A percentile compares a stretch with the other conserved stretches of the same genome.
phyloP scores from a whole-genome alignment of 805 yeast genomes.

The Naumovozyma castellii region DNA sequence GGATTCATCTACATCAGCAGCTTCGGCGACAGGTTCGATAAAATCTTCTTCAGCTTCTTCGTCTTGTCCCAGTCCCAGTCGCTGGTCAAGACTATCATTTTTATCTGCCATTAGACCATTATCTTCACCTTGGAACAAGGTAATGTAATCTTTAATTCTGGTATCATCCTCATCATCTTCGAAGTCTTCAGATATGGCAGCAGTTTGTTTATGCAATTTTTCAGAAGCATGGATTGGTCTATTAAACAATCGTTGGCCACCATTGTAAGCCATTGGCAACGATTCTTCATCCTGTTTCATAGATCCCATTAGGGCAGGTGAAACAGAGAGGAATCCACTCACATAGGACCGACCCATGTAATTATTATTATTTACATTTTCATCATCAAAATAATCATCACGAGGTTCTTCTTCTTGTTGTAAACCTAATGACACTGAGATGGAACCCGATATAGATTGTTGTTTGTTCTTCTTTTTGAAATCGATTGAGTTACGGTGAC shows the following conservation, averaged over 20 bases:
- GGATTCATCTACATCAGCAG: constrained; percentile 3
- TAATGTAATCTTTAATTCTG: constrained; percentile 7
- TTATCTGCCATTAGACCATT: constrained; percentile 3
- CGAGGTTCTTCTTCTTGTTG: constrained; percentile 8
- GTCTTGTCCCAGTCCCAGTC: too few species aligned
- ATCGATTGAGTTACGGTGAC: neutral
- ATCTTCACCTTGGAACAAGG: constrained; percentile 4
- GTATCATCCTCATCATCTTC: constrained; percentile 15
- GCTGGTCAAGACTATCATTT: constrained; percentile 1
- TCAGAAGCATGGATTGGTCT: constrained; percentile 21
- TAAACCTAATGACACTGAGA: constrained; percentile 26
- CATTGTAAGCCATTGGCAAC: constrained; percentile 6
- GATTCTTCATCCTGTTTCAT: constrained; percentile 4
- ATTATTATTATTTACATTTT: constrained; percentile 3
- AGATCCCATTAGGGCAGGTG: constrained; percentile 6
- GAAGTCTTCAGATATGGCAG: constrained; percentile 25
- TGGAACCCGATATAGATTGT: constrained; percentile 21
- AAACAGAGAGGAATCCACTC: constrained; percentile 18
- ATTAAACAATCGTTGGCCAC: constrained; percentile 2
- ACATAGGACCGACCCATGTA: constrained; percentile 27
- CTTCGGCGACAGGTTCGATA: constrained; percentile 2
- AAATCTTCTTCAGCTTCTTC: neutral
- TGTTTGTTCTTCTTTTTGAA: constrained; percentile 1
- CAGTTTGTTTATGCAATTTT: constrained; percentile 27
- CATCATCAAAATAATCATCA: neutral